Conservation (phyloP, 352 stramenopile genomes). For the Aphanomyces invadans region DNA sequence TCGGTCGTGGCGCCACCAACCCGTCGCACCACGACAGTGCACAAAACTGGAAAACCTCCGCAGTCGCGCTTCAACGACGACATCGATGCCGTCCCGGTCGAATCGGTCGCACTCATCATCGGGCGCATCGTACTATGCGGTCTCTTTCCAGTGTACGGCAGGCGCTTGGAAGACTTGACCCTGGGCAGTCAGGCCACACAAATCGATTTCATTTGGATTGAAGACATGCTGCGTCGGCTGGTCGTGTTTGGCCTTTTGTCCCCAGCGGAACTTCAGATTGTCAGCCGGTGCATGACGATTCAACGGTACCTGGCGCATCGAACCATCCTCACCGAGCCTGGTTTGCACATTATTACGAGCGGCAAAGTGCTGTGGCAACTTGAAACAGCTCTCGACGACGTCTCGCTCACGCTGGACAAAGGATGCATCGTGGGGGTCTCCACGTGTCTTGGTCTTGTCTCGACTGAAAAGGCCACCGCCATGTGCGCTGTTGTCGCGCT, state of each 20-base stretch:
- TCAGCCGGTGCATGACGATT: conserved; percentile 9
- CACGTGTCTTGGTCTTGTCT: not conserved
- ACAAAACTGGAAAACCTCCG: not conserved
- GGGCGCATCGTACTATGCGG: conserved; percentile 8
- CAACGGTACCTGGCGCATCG: not conserved
- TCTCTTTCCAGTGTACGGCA: conserved; percentile 10
- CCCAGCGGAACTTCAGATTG: conserved; percentile 8
- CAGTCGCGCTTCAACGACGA: not conserved
- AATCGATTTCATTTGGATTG: conserved; percentile 16
- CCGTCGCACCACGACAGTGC: not conserved
- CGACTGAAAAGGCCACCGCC: not conserved
- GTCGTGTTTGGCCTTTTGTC: conserved; percentile 12
- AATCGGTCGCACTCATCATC: conserved; percentile 3
- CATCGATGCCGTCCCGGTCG: not conserved
- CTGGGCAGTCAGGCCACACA: conserved; percentile 2
- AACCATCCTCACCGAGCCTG: conserved; percentile 9
- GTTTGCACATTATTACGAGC: conserved; percentile 10
- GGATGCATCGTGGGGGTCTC: conserved; percentile 17
- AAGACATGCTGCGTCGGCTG: conserved; percentile 19
- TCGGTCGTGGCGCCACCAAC: not conserved
- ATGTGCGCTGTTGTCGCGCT: conserved; percentile 10
- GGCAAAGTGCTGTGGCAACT: conserved; percentile 17
- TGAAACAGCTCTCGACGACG: not conserved
- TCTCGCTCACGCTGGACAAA: not conserved
- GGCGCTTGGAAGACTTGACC: conserved; percentile 11